These are phyloP conservation scores for Jatropha multifida DNA, from an alignment of 441 rosid species.

Conservation along the genomic window DNA sequence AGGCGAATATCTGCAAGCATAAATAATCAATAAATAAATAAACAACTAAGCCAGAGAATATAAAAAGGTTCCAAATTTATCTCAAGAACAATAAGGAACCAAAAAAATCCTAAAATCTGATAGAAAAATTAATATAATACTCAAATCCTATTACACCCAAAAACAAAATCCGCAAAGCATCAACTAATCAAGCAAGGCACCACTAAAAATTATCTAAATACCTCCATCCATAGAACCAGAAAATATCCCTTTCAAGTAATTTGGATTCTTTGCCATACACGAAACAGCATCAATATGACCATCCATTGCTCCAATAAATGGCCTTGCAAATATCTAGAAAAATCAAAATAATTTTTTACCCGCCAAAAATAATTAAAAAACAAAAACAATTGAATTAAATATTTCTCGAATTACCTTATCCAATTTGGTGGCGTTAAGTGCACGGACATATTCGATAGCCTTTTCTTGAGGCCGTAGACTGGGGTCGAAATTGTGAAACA, in stretches of 20 bases:
- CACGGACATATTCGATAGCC: constrained; percentile 85
- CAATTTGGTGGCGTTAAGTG: constrained; percentile 85
- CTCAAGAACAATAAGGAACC: background rate
- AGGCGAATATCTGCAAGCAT: constrained; percentile 79
- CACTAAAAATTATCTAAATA: constrained; percentile 15
- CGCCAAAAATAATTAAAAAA: background rate
- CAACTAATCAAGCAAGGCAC: background rate
- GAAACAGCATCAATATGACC: constrained; percentile 84
- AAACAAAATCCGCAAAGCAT: background rate
- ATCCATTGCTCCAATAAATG: constrained; percentile 94
- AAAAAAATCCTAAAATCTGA: background rate
- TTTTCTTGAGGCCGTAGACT: constrained; percentile 81
- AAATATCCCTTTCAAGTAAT: constrained; percentile 78
- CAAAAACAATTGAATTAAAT: background rate
- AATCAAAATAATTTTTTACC: background rate
- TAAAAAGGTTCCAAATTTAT: background rate
- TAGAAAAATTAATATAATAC: background rate
- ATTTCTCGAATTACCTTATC: constrained; percentile 63
- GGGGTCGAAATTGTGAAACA: constrained; percentile 87
- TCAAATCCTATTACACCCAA: background rate
- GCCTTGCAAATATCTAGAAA: constrained; percentile 83
- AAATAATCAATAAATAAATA: background rate
- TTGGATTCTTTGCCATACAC: constrained; percentile 96
- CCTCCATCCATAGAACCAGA: constrained; percentile 99
- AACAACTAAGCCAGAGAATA: background rate